Evolutionary conservation across 129 eudicot genomes (phyloP).

Genomic region (Flaveria bidentis): DNA sequence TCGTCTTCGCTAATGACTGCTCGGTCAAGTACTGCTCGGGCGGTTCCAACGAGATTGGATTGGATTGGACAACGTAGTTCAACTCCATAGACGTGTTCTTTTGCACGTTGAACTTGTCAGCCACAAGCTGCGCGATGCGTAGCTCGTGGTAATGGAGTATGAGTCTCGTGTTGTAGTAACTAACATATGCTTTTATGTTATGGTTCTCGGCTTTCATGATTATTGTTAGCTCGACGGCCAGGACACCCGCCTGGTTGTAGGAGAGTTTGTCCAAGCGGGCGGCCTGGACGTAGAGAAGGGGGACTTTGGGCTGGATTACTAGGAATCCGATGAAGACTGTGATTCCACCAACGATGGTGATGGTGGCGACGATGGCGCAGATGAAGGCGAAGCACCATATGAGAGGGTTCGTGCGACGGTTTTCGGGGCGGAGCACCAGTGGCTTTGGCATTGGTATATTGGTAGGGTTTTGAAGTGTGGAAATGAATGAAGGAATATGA

Average conservation of each 20-base stretch:
- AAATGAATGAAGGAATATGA: not conserved
- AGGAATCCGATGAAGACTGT: slow-evolving; percentile 61
- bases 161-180: slow-evolving; percentile 44
- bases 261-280: slow-evolving; percentile 50
- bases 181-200: slow-evolving; percentile 58
- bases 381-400: slow-evolving; percentile 66
- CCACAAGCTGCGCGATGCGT: slow-evolving; percentile 46
- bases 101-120: slow-evolving; percentile 49
- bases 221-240: slow-evolving; percentile 46
- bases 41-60: slow-evolving; percentile 49
- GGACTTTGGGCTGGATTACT: slow-evolving; percentile 55
- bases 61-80: slow-evolving; percentile 44
- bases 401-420: slow-evolving; percentile 55
- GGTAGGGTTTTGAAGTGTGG: slow-evolving; percentile 8
- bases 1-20: slow-evolving; percentile 25
- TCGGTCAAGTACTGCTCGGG: slow-evolving; percentile 33
- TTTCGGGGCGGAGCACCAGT: slow-evolving; percentile 22
- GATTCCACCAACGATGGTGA: slow-evolving; percentile 57
- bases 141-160: slow-evolving; percentile 47
- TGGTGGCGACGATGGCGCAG: slow-evolving; percentile 48
- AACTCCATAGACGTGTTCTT: slow-evolving; percentile 43
- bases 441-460: slow-evolving; percentile 40
- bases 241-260: slow-evolving; percentile 47
- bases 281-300: slow-evolving; percentile 42
- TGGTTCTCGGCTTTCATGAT: slow-evolving; percentile 54